phyloP scores from a whole-genome alignment of 176 grass and related monocot species.

The Avena eriantha region DNA sequence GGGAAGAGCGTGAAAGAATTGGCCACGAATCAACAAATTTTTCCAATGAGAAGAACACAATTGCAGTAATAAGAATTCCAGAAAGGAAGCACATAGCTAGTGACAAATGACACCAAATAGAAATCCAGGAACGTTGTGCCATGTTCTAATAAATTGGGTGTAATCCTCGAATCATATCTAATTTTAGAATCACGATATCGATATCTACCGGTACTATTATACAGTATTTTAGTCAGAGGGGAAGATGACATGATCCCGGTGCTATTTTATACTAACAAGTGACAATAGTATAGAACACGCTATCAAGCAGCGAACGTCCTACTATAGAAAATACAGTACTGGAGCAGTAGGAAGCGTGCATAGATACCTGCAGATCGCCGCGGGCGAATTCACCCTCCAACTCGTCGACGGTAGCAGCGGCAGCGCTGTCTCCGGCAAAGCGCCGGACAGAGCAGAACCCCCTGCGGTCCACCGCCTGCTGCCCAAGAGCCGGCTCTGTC shows the following conservation, averaged over 20 bases:
- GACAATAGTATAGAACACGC: too few species aligned
- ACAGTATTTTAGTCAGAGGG: not conserved
- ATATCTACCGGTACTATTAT: too few species aligned
- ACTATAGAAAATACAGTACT: not conserved
- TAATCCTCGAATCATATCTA: not conserved
- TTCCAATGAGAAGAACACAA: not conserved
- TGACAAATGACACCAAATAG: constrained; percentile 14
- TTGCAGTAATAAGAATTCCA: not conserved
- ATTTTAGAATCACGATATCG: not conserved
- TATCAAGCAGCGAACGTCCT: not conserved
- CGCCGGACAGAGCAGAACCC: constrained; percentile 50
- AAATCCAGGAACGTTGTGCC: not conserved
- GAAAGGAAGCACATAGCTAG: not conserved
- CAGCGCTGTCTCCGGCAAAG: constrained; percentile 39
- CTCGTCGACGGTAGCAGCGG: not conserved
- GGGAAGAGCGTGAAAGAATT: not conserved
- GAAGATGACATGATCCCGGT: not conserved
- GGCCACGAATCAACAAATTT: too few species aligned
- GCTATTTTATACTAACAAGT: too few species aligned
- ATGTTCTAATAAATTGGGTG: not conserved
- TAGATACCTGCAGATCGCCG: constrained; percentile 34
- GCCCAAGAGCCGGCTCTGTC: constrained; percentile 8
- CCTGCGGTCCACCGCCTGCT: not conserved
- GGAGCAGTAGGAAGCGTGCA: not conserved
- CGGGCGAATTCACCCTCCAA: constrained; percentile 30